Evolutionary conservation across 2,329 filamentous ascomycete genomes (phyloP).

Genomic region (Knoxdaviesia capensis): DNA sequence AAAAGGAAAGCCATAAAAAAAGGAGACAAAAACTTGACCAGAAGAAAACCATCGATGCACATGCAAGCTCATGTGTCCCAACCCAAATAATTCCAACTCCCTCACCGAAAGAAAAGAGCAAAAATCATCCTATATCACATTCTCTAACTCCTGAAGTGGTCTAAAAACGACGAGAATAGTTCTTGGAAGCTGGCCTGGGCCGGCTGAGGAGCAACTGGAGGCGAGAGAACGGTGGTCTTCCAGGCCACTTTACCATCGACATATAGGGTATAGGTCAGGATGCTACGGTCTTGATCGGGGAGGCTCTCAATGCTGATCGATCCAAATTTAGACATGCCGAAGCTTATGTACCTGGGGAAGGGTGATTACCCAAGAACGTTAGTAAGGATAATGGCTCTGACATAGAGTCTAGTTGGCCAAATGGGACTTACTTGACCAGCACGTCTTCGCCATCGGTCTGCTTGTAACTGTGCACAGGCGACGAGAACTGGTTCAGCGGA

Average conservation of each 20-base stretch:
- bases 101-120: no score
- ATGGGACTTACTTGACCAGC: slow-evolving; percentile 53
- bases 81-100: no score
- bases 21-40: no score
- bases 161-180: no score
- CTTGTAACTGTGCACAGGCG: slow-evolving; percentile 64
- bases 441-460: slow-evolving; percentile 71
- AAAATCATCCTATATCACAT: not conserved
- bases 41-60: no score
- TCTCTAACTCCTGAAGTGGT: no score
- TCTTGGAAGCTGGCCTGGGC: no score
- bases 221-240: slow-evolving; percentile 30
- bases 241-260: slow-evolving; percentile 65
- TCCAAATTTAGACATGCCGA: slow-evolving; percentile 79
- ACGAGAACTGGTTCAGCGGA: slow-evolving; percentile 84
- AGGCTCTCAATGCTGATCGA: slow-evolving; percentile 58
- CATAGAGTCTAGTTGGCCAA: not conserved
- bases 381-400: not conserved
- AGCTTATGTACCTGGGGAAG: slow-evolving; percentile 47
- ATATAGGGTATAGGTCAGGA: slow-evolving; percentile 63
- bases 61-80: no score
- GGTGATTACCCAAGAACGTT: slow-evolving; percentile 7
- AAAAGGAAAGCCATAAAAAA: no score
- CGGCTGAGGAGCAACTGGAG: not conserved
- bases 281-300: slow-evolving; percentile 43